Conservation (phyloP, 768 basidiomycete species). For the Psilocybe subaeruginosa region DNA sequence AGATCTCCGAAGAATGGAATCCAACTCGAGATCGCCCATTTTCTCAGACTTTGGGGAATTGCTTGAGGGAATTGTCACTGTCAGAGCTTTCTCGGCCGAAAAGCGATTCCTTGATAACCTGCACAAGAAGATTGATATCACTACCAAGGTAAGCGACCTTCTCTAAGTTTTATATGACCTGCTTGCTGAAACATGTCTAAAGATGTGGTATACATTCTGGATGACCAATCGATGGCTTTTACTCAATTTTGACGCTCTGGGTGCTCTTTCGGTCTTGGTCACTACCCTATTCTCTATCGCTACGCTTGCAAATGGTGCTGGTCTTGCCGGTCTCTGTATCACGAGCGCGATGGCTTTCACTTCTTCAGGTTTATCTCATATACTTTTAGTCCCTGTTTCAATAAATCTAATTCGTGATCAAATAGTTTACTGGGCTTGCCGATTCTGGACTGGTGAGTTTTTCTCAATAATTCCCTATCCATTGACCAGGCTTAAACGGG, state of each 20-base stretch:
- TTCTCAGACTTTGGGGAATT: slow-evolving; percentile 84
- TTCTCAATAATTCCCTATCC: neutral
- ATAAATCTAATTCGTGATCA: neutral
- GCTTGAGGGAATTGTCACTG: slow-evolving; percentile 89
- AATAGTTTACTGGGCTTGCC: slow-evolving; percentile 54
- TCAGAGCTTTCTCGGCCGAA: slow-evolving; percentile 89
- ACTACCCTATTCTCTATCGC: slow-evolving; percentile 80
- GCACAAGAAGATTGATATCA: slow-evolving; percentile 73
- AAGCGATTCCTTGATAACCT: slow-evolving; percentile 74
- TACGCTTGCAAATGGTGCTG: slow-evolving; percentile 54
- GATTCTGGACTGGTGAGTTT: slow-evolving; percentile 47
- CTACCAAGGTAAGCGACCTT: slow-evolving; percentile 59
- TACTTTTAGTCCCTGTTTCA: neutral
- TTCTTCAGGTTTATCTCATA: slow-evolving; percentile 32
- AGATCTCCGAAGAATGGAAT: slow-evolving; percentile 89
- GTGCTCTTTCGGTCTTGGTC: slow-evolving; percentile 70
- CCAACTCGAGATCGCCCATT: slow-evolving; percentile 83
- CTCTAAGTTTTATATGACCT: neutral
- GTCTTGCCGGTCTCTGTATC: slow-evolving; percentile 74
- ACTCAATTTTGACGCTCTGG: slow-evolving; percentile 80
- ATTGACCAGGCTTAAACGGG: slow-evolving; percentile 19
- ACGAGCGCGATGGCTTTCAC: slow-evolving; percentile 67
- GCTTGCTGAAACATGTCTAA: neutral
- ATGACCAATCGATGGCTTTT: slow-evolving; percentile 90
- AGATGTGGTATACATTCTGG: slow-evolving; percentile 91